phyloP scores from a whole-genome alignment of 2,329 filamentous ascomycete species.

The Penicillium sp. region DNA sequence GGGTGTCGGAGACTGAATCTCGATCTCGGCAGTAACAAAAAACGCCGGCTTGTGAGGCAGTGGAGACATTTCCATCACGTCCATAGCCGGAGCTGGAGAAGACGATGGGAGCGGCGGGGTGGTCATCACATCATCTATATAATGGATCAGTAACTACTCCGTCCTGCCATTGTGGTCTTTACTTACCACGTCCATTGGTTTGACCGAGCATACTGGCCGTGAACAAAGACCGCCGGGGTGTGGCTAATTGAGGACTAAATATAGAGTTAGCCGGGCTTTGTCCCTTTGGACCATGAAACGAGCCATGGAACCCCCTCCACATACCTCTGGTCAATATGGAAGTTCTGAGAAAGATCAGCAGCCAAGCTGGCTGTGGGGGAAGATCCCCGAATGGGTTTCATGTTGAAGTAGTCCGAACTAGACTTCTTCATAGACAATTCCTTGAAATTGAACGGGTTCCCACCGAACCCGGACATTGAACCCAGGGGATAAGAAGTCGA shows the following conservation, averaged over 20 bases:
- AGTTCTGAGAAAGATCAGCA: conserved; percentile 94
- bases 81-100: conserved; percentile 69
- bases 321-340: conserved; percentile 91
- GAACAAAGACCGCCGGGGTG: conserved; percentile 81
- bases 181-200: conserved; percentile 59
- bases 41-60: conserved; percentile 82
- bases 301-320: not conserved
- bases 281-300: conserved; percentile 7
- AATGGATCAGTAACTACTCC: conserved; percentile 27
- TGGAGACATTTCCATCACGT: conserved; percentile 92
- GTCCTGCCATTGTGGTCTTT: not conserved
- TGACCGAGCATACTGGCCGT: conserved; percentile 67
- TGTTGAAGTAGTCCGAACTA: conserved; percentile 74
- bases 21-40: conserved; percentile 58
- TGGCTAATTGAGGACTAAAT: conserved; percentile 74
- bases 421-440: conserved; percentile 69
- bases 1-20: conserved; percentile 71
- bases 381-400: conserved; percentile 75
- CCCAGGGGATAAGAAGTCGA: conserved; percentile 49
- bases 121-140: conserved; percentile 67
- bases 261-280: conserved; percentile 42
- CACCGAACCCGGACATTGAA: conserved; percentile 58
- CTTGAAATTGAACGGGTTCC: conserved; percentile 73
- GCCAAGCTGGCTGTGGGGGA: conserved; percentile 90
- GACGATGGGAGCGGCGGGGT: conserved; percentile 84